A percentile compares a stretch with the other conserved stretches of the same genome.
Conservation (phyloP, 352 stramenopile genomes). For the Phytophthora constricta region DNA sequence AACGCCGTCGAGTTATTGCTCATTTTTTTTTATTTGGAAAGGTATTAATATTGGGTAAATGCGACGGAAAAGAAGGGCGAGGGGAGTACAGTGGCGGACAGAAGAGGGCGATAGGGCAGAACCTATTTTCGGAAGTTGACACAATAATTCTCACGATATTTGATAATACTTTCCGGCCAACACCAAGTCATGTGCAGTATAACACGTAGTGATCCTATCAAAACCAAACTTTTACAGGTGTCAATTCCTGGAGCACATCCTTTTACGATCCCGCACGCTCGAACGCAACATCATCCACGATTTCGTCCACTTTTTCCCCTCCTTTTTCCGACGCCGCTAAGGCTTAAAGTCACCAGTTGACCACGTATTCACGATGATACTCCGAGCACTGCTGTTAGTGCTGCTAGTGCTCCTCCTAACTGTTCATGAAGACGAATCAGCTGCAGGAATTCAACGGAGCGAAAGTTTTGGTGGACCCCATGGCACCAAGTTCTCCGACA, state of each 20-base stretch:
- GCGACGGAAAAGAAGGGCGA: background rate
- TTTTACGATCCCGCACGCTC: constrained; percentile 15
- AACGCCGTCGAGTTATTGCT: constrained; percentile 7
- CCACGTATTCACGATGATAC: background rate
- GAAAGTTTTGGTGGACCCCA: constrained; percentile 22
- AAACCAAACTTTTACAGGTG: background rate
- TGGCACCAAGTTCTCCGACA: constrained; percentile 21
- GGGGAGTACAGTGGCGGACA: background rate
- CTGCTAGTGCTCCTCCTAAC: background rate
- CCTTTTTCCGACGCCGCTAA: too few species aligned
- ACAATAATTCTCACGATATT: too few species aligned
- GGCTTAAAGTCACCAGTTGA: too few species aligned
- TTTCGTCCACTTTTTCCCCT: constrained; percentile 9
- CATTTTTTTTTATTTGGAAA: background rate
- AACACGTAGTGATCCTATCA: too few species aligned
- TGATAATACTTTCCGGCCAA: too few species aligned
- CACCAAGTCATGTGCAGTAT: too few species aligned
- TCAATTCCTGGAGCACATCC: background rate
- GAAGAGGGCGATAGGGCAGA: background rate
- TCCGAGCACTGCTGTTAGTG: background rate
- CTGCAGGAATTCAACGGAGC: constrained; percentile 5
- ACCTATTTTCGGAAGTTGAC: too few species aligned
- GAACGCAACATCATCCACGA: background rate
- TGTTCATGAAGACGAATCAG: background rate
- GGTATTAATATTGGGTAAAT: background rate